These are phyloP conservation scores for Ustilago hordei DNA, from an alignment of 1,284 basidiomycete genomes.

Conservation along the genomic window DNA sequence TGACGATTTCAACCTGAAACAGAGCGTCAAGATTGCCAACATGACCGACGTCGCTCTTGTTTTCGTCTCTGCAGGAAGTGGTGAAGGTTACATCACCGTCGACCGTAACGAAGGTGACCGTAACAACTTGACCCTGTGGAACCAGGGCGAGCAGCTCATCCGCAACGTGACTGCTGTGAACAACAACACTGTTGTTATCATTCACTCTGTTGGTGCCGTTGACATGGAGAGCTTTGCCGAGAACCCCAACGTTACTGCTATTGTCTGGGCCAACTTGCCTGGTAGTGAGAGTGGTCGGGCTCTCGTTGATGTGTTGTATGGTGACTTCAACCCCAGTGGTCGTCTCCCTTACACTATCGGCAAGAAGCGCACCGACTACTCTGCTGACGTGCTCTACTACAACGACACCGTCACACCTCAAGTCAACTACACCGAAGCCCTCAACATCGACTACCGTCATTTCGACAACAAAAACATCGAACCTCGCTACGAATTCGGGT, in stretches of 20 bases:
- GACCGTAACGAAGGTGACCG: constrained; percentile 74
- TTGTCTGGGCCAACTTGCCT: constrained; percentile 57
- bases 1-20: constrained; percentile 74
- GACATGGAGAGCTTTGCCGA: constrained; percentile 58
- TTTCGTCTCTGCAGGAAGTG: constrained; percentile 72
- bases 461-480: constrained; percentile 55
- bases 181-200: constrained; percentile 63
- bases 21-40: constrained; percentile 55
- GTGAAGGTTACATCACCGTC: constrained; percentile 71
- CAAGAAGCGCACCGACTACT: constrained; percentile 53
- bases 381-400: constrained; percentile 55
- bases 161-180: constrained; percentile 50
- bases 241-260: constrained; percentile 63
- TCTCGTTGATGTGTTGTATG: constrained; percentile 58
- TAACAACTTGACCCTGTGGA: constrained; percentile 84
- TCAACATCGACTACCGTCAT: constrained; percentile 59
- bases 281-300: constrained; percentile 59
- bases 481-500: constrained; percentile 60
- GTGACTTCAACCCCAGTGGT: constrained; percentile 59
- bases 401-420: constrained; percentile 47
- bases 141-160: constrained; percentile 75
- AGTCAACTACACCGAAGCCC: constrained; percentile 60
- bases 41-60: constrained; percentile 74
- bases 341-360: constrained; percentile 64
- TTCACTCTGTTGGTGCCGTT: constrained; percentile 56